Conservation (phyloP, 2,329 filamentous ascomycete species). For the Phaeoacremonium minimum region DNA sequence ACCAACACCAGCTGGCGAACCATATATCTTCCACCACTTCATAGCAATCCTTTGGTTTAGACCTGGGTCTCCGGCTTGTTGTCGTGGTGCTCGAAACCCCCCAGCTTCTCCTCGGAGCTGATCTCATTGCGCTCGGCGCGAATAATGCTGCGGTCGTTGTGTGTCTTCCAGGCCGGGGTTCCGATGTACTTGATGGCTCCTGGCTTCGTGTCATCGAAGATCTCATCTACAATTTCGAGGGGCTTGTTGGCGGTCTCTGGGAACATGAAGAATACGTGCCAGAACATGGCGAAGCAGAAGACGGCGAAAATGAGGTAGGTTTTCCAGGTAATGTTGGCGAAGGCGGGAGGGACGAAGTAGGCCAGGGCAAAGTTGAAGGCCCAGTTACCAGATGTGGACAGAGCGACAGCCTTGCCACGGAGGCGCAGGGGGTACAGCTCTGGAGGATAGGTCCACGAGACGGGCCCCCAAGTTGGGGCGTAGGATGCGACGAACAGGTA, state of each 20-base stretch:
- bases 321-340: conserved; percentile 48
- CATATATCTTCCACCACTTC: no score
- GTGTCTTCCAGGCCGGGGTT: conserved; percentile 52
- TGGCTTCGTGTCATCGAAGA: conserved; percentile 52
- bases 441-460: conserved; percentile 44
- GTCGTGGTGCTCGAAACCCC: conserved; percentile 15
- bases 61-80: background rate
- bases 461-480: conserved; percentile 50
- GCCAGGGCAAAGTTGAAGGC: conserved; percentile 50
- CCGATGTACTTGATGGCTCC: conserved; percentile 35
- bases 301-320: conserved; percentile 73
- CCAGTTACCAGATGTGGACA: conserved; percentile 34
- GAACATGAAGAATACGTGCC: conserved; percentile 61
- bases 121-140: conserved; percentile 29
- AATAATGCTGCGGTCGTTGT: conserved; percentile 35
- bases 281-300: conserved; percentile 63
- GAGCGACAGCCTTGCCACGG: conserved; percentile 37
- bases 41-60: no score
- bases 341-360: conserved; percentile 44
- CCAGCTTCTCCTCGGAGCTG: conserved; percentile 28
- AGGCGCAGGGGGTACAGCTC: conserved; percentile 38
- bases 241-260: conserved; percentile 70
- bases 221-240: conserved; percentile 71
- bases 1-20: no score
- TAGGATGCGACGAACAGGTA: conserved; percentile 71